Evolutionary conservation across 352 stramenopile species (phyloP).

Genomic region (Pythium oligandrum): DNA sequence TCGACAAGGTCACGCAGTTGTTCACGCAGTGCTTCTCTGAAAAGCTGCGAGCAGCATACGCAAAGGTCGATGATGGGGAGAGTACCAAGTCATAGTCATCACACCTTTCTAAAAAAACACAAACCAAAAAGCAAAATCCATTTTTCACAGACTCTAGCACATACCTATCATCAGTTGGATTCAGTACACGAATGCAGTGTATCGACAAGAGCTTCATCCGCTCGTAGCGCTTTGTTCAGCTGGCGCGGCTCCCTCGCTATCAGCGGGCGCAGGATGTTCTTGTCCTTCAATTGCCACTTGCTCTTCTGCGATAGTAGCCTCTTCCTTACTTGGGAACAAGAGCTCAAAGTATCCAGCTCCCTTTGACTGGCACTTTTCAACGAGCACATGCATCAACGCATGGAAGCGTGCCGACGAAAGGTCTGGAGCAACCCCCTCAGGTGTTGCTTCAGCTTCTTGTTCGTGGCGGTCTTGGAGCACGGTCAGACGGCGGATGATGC

Average conservation of each 20-base stretch:
- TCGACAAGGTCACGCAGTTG: constrained; percentile 54
- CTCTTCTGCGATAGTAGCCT: no score
- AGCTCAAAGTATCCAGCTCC: constrained; percentile 35
- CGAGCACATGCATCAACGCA: constrained; percentile 45
- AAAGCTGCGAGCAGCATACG: constrained; percentile 48
- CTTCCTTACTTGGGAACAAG: constrained; percentile 25
- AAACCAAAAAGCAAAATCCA: no score
- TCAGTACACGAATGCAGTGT: no score
- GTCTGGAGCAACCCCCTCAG: constrained; percentile 1
- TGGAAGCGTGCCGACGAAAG: constrained; percentile 13
- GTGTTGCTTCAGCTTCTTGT: constrained; percentile 2
- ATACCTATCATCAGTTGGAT: no score
- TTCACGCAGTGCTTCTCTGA: constrained; percentile 81
- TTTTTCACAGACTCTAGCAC: no score
- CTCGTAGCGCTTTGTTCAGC: no score
- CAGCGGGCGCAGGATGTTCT: no score
- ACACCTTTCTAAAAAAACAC: no score
- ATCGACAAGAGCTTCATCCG: no score
- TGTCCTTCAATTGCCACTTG: no score
- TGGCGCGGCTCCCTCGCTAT: no score
- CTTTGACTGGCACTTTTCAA: constrained; percentile 49
- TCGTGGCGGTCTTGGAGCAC: constrained; percentile 27
- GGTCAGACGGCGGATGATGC: constrained; percentile 47
- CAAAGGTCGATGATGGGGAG: constrained; percentile 50
- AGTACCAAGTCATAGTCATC: neutral